Evolutionary conservation across 495 filamentous ascomycete species (phyloP), one percentile per base, ranked within the genome.

Genomic region (Aspergillus wentii): DNA sequence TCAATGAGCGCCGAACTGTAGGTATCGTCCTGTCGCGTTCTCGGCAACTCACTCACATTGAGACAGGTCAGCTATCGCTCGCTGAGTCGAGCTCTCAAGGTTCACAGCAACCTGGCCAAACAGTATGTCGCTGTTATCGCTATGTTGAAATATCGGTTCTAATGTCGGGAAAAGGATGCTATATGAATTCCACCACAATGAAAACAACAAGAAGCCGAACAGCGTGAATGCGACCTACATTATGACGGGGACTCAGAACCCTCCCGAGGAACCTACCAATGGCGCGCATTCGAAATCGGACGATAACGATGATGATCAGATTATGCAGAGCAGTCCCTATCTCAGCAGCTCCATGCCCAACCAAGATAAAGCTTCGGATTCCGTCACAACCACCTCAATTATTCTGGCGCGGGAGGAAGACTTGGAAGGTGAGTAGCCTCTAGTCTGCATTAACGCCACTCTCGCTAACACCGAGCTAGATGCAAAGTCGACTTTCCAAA

Each of bases 171-270:
- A 9, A 33, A 92, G 90, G 49, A 90, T 96, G 74, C 79, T 98
- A 1, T 94, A 81, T 59, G 90, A 95, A 10, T 97, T 95, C 49
- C 75, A 96, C 57, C 67, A 64, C 31, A 74, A 64, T 30, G 83
- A 95, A 66, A 95, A 91, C 61, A 71, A 68, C 21, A 88, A 83
- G 54, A 85, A 79, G 30, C 78, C 87, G 0, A 72, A 74, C 9
- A 76, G 72, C 23, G 72, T 97, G 26, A 80, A 90, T 64, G 91
- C 92, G 38, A 95, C 88, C 13, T 98, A 95, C 56, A 63, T 97
- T 31, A 52, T 97, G 17, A 80, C 82, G 38, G 92, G 92, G 15
- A 56, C 65, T 26, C 72, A 67, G 25, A 64, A 54, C 25, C 21
- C 44, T 3, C 35, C 42, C n/a, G 39, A 75, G 55, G 52, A 47